Evolutionary conservation across 2,329 filamentous ascomycete genomes (phyloP).

Genomic region (Arthroderma sp.): DNA sequence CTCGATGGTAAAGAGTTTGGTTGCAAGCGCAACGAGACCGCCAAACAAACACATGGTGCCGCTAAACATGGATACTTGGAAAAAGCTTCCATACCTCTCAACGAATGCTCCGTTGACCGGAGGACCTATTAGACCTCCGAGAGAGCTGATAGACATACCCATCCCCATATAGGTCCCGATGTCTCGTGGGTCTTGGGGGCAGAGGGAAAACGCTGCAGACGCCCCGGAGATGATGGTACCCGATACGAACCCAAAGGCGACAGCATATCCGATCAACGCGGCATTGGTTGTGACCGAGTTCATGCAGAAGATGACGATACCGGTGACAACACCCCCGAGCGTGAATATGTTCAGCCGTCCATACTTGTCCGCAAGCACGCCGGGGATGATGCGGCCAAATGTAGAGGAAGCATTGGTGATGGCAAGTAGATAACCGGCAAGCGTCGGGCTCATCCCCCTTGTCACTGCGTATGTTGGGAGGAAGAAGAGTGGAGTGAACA

Average conservation of each 20-base stretch:
- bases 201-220: conserved; percentile 4
- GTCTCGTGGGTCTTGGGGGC: conserved; percentile 5
- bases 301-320: conserved; percentile 24
- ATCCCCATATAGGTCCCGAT: conserved; percentile 10
- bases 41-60: conserved; percentile 16
- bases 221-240: conserved; percentile 28
- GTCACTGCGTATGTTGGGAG: conserved; percentile 20
- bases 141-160: conserved; percentile 22
- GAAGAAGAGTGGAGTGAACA: conserved; percentile 26
- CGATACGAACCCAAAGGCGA: conserved; percentile 41
- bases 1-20: background rate
- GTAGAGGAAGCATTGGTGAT: conserved; percentile 38
- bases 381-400: conserved; percentile 5
- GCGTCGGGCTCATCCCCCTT: conserved; percentile 16
- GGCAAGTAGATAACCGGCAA: conserved; percentile 43
- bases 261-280: conserved; percentile 30
- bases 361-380: conserved; percentile 24
- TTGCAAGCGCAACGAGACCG: conserved; percentile 6
- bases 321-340: conserved; percentile 18
- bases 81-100: conserved; percentile 30
- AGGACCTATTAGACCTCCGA: conserved; percentile 39
- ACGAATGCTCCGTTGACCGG: conserved; percentile 39
- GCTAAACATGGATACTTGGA: conserved; percentile 28
- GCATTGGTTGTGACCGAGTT: conserved; percentile 18
- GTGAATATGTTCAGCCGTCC: conserved; percentile 24